Percentiles rank a stretch among this genome's conserved stretches.
Evolutionary conservation across 495 filamentous ascomycete species (phyloP).

Genomic region (Annulohypoxylon maeteangense): DNA sequence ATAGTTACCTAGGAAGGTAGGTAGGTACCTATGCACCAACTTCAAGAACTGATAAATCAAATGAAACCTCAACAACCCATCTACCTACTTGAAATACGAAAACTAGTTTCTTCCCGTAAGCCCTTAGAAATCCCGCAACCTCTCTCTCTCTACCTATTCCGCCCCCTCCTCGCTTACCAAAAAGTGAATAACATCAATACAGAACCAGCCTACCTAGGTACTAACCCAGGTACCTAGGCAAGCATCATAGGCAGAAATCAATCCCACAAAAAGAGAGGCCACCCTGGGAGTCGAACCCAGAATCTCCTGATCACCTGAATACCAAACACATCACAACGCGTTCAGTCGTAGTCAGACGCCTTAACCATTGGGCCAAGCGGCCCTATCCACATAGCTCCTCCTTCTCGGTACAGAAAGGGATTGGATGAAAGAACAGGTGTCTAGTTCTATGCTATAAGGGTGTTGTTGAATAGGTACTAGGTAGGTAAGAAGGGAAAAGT

Average conservation of each 20-base stretch:
- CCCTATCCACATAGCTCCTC: background rate
- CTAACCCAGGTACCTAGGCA: background rate
- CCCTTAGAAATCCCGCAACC: no score
- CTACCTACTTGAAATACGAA: background rate
- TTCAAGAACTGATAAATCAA: background rate
- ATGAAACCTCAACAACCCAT: background rate
- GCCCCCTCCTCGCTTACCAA: background rate
- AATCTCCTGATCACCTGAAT: slow-evolving; percentile 28
- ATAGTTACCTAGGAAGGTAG: no score
- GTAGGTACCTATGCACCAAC: background rate
- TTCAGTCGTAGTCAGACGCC: slow-evolving; percentile 35
- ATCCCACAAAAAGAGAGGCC: slow-evolving; percentile 8
- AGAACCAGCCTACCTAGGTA: no score
- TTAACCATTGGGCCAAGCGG: slow-evolving; percentile 36
- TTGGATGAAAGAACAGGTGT: background rate
- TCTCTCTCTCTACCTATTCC: background rate
- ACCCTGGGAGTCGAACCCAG: slow-evolving; percentile 32
- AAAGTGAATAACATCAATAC: no score
- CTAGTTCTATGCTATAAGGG: background rate
- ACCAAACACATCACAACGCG: background rate
- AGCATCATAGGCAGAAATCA: background rate
- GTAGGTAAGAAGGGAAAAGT: background rate
- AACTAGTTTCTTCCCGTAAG: no score
- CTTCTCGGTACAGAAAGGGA: background rate
- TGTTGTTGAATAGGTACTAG: background rate